Percentiles rank a stretch among this genome's conserved stretches.
Evolutionary conservation across 1,139 yeast species (phyloP).

Genomic region (Candida sp.): DNA sequence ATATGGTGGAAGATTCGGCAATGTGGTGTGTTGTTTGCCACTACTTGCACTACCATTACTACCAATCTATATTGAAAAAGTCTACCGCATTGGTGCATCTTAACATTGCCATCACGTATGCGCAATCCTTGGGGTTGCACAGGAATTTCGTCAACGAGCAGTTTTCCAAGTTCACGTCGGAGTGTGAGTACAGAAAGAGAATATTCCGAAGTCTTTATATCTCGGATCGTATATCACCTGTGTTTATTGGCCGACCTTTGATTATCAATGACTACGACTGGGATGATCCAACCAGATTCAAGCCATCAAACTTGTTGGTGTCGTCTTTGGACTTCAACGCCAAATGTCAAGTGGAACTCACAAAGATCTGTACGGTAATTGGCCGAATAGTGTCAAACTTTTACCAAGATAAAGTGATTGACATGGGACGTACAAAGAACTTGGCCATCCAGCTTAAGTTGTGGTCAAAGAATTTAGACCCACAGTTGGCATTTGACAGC

Average conservation of each 20-base stretch:
- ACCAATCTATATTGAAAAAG: constrained; percentile 40
- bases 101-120: constrained; percentile 27
- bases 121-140: constrained; percentile 30
- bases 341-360: constrained; percentile 19
- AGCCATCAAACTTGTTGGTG: constrained; percentile 4
- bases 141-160: constrained; percentile 26
- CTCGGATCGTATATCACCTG: constrained; percentile 42
- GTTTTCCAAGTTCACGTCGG: constrained; percentile 14
- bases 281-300: constrained; percentile 33
- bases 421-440: constrained; percentile 34
- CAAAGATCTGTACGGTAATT: constrained; percentile 22
- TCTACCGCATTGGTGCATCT: constrained; percentile 44
- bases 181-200: constrained; percentile 29
- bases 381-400: constrained; percentile 34
- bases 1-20: constrained; percentile 40
- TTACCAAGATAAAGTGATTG: constrained; percentile 38
- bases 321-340: constrained; percentile 14
- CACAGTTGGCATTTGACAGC: constrained; percentile 25
- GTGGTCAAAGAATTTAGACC: constrained; percentile 39
- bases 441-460: constrained; percentile 43
- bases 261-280: constrained; percentile 43
- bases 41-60: constrained; percentile 38
- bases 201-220: constrained; percentile 46
- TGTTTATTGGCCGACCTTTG: constrained; percentile 45
- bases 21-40: constrained; percentile 48